Percentiles rank a stretch among this genome's conserved stretches.
phyloP scores from a whole-genome alignment of 352 stramenopile genomes.

The Pythium phragmitis region DNA sequence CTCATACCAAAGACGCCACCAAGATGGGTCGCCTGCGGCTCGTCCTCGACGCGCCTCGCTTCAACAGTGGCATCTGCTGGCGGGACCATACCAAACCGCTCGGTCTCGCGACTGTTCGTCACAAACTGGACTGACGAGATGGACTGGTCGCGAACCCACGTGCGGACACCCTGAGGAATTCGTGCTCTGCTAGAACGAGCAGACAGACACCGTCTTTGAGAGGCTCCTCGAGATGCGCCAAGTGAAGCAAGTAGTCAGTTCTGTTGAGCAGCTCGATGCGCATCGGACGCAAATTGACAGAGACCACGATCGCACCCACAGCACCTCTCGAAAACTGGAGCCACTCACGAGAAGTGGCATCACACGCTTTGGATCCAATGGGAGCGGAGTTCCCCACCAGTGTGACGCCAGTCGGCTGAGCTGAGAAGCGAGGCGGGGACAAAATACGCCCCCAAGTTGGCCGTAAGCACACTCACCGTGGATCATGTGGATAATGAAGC shows the following conservation, averaged over 20 bases:
- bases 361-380: not conserved
- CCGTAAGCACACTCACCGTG: not conserved
- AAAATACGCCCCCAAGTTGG: constrained; percentile 2
- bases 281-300: not conserved
- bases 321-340: not conserved
- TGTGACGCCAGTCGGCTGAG: not conserved
- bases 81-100: constrained; percentile 9
- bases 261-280: not conserved
- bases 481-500: constrained; percentile 3
- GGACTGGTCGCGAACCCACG: not conserved
- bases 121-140: constrained; percentile 1
- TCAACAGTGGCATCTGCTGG: not conserved
- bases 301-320: not conserved
- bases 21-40: constrained; percentile 5
- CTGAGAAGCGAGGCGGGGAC: not conserved
- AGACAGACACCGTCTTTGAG: not conserved
- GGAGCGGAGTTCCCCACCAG: not conserved
- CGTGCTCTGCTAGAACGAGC: not conserved
- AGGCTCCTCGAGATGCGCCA: not conserved
- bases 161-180: not conserved
- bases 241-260: not conserved
- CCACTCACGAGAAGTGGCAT: not conserved
- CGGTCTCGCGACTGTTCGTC: constrained; percentile 10
- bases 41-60: not conserved
- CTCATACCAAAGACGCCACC: constrained; percentile 3